These are phyloP conservation scores for Diaporthe aspalathi DNA, from an alignment of 2,329 filamentous ascomycete genomes.

Conservation along the genomic window DNA sequence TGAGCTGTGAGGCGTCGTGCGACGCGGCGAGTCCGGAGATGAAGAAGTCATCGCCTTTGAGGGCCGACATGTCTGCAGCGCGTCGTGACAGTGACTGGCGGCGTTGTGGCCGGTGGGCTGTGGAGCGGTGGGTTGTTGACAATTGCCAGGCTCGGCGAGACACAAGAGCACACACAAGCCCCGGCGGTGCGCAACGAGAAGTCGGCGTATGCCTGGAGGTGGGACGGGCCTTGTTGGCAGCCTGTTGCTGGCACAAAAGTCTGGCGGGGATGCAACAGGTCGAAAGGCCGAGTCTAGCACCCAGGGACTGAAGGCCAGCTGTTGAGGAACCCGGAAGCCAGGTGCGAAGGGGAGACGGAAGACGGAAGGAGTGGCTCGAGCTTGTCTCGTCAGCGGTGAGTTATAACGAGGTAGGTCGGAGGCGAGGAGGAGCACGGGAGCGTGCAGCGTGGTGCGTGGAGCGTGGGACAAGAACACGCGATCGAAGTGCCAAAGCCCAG, in stretches of 20 bases:
- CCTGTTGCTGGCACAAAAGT: conserved; percentile 21
- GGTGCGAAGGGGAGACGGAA: conserved; percentile 20
- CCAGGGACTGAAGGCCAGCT: background rate
- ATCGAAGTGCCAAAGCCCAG: conserved; percentile 27
- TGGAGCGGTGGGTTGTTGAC: background rate
- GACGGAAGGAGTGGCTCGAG: conserved; percentile 37
- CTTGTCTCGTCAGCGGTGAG: conserved; percentile 33
- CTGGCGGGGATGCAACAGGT: background rate
- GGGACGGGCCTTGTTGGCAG: conserved; percentile 21
- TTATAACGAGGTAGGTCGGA: background rate
- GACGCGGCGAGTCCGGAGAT: conserved; percentile 42
- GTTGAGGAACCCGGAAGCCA: conserved; percentile 11
- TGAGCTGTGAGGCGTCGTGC: conserved; percentile 75
- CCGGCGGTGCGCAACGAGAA: background rate
- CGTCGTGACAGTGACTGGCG: background rate
- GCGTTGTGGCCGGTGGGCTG: background rate
- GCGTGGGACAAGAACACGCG: conserved; percentile 25
- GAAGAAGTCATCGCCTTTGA: conserved; percentile 38
- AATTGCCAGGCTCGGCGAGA: background rate
- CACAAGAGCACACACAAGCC: background rate
- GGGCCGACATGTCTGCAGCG: conserved; percentile 28
- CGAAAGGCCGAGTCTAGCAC: background rate
- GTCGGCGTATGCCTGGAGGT: background rate
- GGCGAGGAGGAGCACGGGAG: background rate
- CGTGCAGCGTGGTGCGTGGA: background rate